Conservation (phyloP, 2,329 filamentous ascomycete genomes). For the Hymenoscyphus linearis region DNA sequence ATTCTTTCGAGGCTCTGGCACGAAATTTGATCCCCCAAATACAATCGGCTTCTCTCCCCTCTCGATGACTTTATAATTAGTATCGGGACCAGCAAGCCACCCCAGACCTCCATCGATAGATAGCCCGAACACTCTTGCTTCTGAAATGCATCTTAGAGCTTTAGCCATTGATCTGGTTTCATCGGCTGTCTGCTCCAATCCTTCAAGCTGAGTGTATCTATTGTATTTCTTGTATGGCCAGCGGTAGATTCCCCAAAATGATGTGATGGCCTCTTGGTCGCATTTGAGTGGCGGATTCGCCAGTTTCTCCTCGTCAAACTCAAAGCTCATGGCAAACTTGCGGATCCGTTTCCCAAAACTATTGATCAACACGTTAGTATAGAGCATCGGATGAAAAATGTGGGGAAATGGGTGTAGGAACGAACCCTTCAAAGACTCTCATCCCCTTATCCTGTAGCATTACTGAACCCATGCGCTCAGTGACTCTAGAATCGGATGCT, state of each 20-base stretch:
- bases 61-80: constrained; percentile 41
- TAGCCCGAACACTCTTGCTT: constrained; percentile 58
- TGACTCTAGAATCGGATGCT: not conserved
- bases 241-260: constrained; percentile 60
- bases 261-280: constrained; percentile 46
- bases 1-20: constrained; percentile 30
- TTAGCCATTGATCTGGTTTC: constrained; percentile 56
- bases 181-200: constrained; percentile 58
- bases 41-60: constrained; percentile 36
- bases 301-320: constrained; percentile 52
- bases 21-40: constrained; percentile 39
- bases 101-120: constrained; percentile 64
- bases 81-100: constrained; percentile 59
- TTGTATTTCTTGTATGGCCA: constrained; percentile 58
- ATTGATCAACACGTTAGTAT: constrained; percentile 5
- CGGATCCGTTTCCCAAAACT: constrained; percentile 53
- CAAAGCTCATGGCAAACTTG: constrained; percentile 62
- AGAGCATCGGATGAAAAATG: not conserved
- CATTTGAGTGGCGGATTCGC: constrained; percentile 51
- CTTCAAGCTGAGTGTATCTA: constrained; percentile 53
- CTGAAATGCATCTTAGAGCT: constrained; percentile 51
- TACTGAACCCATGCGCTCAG: constrained; percentile 19
- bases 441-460: constrained; percentile 44
- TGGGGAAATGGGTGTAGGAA: not conserved
- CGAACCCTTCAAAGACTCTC: constrained; percentile 49